phyloP scores from a whole-genome alignment of 2,329 filamentous ascomycete genomes.

The Paramyrothecium sp. region DNA sequence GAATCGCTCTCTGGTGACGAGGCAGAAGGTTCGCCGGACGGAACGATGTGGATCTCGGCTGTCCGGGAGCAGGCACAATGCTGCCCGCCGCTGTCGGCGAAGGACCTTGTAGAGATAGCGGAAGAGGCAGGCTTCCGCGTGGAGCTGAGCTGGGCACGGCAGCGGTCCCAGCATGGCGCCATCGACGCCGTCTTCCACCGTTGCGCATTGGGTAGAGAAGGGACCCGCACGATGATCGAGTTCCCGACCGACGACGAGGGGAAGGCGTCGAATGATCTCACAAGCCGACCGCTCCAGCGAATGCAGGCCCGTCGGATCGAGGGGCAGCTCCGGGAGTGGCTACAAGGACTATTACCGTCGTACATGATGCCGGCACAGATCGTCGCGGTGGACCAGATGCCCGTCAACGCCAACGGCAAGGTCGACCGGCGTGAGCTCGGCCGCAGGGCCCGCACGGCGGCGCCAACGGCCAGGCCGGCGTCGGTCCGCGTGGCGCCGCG shows the following conservation, averaged over 20 bases:
- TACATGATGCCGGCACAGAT: constrained; percentile 24
- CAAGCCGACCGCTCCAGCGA: constrained; percentile 11
- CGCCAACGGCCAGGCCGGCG: background rate
- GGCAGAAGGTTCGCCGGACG: no score
- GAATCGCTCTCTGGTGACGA: no score
- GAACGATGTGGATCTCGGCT: no score
- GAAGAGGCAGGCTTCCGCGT: constrained; percentile 39
- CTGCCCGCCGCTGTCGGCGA: no score
- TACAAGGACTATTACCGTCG: constrained; percentile 10
- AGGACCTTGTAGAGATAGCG: no score
- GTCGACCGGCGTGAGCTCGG: constrained; percentile 12
- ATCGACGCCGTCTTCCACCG: constrained; percentile 30
- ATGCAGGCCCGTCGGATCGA: background rate
- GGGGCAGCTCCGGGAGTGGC: background rate
- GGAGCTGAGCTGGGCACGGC: constrained; percentile 42
- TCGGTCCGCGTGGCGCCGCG: background rate
- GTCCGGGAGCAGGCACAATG: no score
- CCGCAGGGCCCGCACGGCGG: background rate
- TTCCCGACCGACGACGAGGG: constrained; percentile 18
- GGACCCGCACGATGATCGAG: constrained; percentile 10
- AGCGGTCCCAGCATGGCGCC: constrained; percentile 22
- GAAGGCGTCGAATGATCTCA: constrained; percentile 2
- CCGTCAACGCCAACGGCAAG: constrained; percentile 22
- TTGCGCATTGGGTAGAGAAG: constrained; percentile 23
- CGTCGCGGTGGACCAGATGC: constrained; percentile 18